Evolutionary conservation across 805 yeast genomes (phyloP), one percentile per base, ranked within the genome.

Genomic region (Blastobotrys americana): DNA sequence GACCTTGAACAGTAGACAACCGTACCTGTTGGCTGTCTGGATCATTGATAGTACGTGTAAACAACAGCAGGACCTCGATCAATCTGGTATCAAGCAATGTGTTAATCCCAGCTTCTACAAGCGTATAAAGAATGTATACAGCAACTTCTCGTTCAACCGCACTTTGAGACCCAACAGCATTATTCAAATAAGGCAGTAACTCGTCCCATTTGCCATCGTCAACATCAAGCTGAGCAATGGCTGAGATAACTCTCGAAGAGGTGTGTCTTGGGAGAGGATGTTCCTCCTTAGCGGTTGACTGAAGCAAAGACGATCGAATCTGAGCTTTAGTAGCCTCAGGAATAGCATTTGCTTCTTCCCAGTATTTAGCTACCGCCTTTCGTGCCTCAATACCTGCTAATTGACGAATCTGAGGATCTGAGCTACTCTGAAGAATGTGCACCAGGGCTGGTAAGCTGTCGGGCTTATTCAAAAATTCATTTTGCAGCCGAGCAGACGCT

Each of bases 371-470:
- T 34, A 89, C 78, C 59, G 84, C 76, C 65, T 93, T 93, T 68
- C 96, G 80, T 34, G 89, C 87, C 69, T 93, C 98, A 51, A 93
- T 96, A 50, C 96, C 94, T n/a, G 97, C 94, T 50, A 93, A 73
- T 66, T 88, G 95, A 58, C 85, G 83, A 55, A 89, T 63, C 57
- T 84, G 84, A 52, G 76, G 82, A 56, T 80, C 80, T 34, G 73
- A 67, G 54, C 81, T 79, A 53, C 71, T 73, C 65, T 84, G 88
- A 59, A 87, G 72, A 49, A 93, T 77, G 58, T 85, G 93, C 55
- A 90, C 70, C 62, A 90, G 71, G 8, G 95, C 81, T 16, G 95
- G 93, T 48, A 90, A 73, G 16, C 90, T 76, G 54, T 75, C 69
- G 21, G 85, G 77, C 55, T 80, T 77, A 47, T 76, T 69, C 68